Evolutionary conservation across 805 yeast species (phyloP), one percentile per base, ranked within the genome.

Genomic region (Nakazawaea ishiwadae): DNA sequence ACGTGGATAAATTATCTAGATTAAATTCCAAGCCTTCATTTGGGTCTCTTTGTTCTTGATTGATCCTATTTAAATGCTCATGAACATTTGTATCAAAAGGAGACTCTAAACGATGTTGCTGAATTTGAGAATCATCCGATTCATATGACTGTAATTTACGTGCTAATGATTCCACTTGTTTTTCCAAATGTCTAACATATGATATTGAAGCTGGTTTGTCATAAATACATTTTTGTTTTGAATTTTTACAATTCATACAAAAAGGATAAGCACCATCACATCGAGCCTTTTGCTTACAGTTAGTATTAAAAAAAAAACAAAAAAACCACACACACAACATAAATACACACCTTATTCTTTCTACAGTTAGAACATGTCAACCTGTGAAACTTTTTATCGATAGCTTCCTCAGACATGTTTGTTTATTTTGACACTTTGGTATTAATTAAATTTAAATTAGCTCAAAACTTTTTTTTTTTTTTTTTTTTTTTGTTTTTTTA

Each of bases 181-280:
- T 35, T 31, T 50, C 51, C 32, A 50, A 36, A 23, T 49, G 48
- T 11, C 53, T 31, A 12, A 47, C 53, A 37, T 50, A 50, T 3
- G 53, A 34, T 8, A 50, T 45, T 12, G 53, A 50, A 12, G 53
- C 53, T 12, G 53, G 49, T 28, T 50, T 50, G 29, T 50, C 53
- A 20, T 50, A 50, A 12, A 39, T 30, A 27, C 53, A 50, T 24
- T 35, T 42, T 21, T 47, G 46, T 26, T 41, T 48, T 14, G 37
- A 14, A 21, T 23, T 35, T 34, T 38, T 42, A 43, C 53, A 50
- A 18, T 43, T 33, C 26, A 44, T 14, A 38, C 53, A 50, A 17
- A 34, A 28, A 6, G 53, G 51, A 23, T 44, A 45, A 15, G 43
- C 36, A 2, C 53, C 53, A 35, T 49, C 51, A 39, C 53, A 50